Conservation (phyloP, 2,329 filamentous ascomycete genomes). For the Apiospora kogelbergensis region DNA sequence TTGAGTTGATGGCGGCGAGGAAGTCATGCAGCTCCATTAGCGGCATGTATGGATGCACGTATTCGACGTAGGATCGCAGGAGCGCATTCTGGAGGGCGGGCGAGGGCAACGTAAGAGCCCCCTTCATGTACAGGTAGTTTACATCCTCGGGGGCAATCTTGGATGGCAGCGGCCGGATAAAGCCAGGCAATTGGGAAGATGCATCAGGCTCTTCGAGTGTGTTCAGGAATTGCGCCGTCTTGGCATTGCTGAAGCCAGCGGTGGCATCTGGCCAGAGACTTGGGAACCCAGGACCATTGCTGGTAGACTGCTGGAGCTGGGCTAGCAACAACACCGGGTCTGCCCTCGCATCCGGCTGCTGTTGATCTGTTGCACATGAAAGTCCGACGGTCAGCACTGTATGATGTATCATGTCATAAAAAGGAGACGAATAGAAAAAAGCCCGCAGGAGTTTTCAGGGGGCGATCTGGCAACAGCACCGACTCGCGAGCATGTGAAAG, state of each 20-base stretch:
- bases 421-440: background rate
- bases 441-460: background rate
- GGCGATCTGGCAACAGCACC: background rate
- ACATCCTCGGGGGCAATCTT: constrained; percentile 81
- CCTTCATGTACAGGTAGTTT: constrained; percentile 79
- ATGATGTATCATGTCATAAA: background rate
- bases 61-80: constrained; percentile 80
- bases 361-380: constrained; percentile 32
- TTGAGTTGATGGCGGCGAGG: constrained; percentile 58
- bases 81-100: constrained; percentile 74
- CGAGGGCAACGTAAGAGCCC: constrained; percentile 75
- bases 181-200: constrained; percentile 58
- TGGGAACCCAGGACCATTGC: constrained; percentile 28
- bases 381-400: constrained; percentile 22
- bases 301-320: constrained; percentile 25
- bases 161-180: constrained; percentile 76
- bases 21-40: constrained; percentile 70
- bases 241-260: constrained; percentile 37
- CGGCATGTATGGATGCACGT: constrained; percentile 93
- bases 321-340: constrained; percentile 33
- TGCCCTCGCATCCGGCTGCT: constrained; percentile 24
- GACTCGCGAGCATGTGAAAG: constrained; percentile 25
- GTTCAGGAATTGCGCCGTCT: constrained; percentile 43
- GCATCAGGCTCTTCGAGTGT: constrained; percentile 49
- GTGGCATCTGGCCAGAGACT: constrained; percentile 32